These are phyloP conservation scores for Cerioporus squamosus DNA, from an alignment of 1,284 basidiomycete species.

Conservation along the genomic window DNA sequence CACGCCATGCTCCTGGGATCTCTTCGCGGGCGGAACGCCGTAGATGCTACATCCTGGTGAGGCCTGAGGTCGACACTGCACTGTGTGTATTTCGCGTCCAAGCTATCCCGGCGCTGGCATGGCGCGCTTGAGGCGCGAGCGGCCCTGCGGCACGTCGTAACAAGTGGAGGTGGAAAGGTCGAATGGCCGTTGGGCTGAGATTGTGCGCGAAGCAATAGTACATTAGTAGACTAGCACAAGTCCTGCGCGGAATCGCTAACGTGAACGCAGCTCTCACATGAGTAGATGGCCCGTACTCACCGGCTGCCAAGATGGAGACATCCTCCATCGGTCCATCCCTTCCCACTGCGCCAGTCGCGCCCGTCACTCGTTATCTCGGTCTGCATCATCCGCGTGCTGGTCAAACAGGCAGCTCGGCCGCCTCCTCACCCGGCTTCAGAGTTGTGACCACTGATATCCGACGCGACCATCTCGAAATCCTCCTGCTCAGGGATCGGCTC, in stretches of 20 bases:
- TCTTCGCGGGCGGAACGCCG: not conserved
- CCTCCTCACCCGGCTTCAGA: conserved; percentile 15
- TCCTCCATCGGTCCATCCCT: conserved; percentile 13
- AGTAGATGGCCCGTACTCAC: conserved; percentile 10
- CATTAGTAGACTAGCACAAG: conserved; percentile 23
- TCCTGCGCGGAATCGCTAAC: conserved; percentile 15
- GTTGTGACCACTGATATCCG: conserved; percentile 13
- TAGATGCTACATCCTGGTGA: not conserved
- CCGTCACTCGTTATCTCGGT: not conserved
- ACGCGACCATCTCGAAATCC: conserved; percentile 33
- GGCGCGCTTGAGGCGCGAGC: not conserved
- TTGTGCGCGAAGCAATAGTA: conserved; percentile 18
- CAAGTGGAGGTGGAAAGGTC: not conserved
- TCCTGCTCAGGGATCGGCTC: conserved; percentile 26
- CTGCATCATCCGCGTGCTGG: too few species aligned
- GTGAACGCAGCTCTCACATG: conserved; percentile 16
- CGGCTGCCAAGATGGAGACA: conserved; percentile 17
- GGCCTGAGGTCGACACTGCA: too few species aligned
- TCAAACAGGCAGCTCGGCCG: not conserved
- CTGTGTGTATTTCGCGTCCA: not conserved
- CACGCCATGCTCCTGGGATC: not conserved
- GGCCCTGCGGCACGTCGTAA: not conserved
- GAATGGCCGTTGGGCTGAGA: not conserved
- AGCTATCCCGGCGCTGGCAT: not conserved
- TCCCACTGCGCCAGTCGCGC: conserved; percentile 16